phyloP scores from a whole-genome alignment of 768 basidiomycete genomes.

The Pleurotus djamor region DNA sequence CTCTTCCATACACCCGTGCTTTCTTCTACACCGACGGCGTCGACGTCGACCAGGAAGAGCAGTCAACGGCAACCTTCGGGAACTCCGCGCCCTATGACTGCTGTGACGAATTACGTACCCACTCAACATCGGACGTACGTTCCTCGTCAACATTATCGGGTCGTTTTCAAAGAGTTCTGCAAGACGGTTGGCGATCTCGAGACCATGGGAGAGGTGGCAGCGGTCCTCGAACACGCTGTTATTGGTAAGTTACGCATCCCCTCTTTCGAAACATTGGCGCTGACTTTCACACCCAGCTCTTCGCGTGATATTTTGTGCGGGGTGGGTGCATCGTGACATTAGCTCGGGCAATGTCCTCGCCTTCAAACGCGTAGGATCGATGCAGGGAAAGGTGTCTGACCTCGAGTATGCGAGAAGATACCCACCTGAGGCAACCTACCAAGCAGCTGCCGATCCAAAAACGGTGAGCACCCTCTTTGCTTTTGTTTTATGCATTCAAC shows the following conservation, averaged over 20 bases:
- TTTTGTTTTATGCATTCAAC: too few species aligned
- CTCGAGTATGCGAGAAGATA: not conserved
- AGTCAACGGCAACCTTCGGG: too few species aligned
- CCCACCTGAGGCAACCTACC: not conserved
- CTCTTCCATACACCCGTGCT: too few species aligned
- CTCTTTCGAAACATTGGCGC: not conserved
- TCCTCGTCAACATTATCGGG: not conserved
- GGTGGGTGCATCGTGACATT: slow-evolving; percentile 3
- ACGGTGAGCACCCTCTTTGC: not conserved
- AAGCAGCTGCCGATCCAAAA: not conserved
- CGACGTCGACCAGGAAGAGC: too few species aligned
- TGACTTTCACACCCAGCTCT: not conserved
- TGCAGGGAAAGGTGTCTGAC: not conserved
- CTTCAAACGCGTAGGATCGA: not conserved
- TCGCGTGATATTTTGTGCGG: not conserved
- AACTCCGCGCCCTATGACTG: not conserved
- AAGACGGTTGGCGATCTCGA: not conserved
- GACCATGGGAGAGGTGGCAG: not conserved
- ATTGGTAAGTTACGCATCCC: not conserved
- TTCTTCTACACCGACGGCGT: too few species aligned
- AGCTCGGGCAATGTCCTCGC: slow-evolving; percentile 1
- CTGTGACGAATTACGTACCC: not conserved
- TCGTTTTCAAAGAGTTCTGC: not conserved
- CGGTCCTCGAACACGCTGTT: not conserved
- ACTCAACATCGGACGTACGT: not conserved